These are phyloP conservation scores for Beta vulgaris DNA, from an alignment of 148 eudicot genomes.

Conservation along the genomic window DNA sequence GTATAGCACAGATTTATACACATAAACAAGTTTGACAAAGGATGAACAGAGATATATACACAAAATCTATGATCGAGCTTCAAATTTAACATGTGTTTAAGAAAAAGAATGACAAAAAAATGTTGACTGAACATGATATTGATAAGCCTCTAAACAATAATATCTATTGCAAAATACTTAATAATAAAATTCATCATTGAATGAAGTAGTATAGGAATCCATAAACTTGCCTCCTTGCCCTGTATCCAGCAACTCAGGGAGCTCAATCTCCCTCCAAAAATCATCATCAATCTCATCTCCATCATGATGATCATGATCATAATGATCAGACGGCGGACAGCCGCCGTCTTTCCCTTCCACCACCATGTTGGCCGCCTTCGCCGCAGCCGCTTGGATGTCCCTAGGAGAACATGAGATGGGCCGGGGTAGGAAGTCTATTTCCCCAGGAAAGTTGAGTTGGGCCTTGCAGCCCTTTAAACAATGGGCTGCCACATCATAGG, in stretches of 20 bases:
- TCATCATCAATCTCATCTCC: constrained; percentile 36
- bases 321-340: background rate
- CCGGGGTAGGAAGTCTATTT: constrained; percentile 47
- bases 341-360: constrained; percentile 16
- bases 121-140: no score
- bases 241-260: constrained; percentile 48
- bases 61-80: no score
- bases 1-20: no score
- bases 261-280: constrained; percentile 71
- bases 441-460: constrained; percentile 57
- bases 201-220: constrained; percentile 12
- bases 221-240: constrained; percentile 6
- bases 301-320: constrained; percentile 2
- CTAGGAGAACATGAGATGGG: constrained; percentile 42
- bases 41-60: no score
- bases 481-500: constrained; percentile 68
- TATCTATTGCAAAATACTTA: constrained; percentile 17
- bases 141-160: no score
- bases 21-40: no score
- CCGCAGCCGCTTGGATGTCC: constrained; percentile 60
- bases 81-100: no score
- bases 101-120: no score
- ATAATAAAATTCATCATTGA: constrained; percentile 30
- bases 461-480: constrained; percentile 57
- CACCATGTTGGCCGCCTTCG: constrained; percentile 45